These are phyloP conservation scores for Dispira simplex DNA, from an alignment of 192 early-diverging fungal species.

Conservation along the genomic window DNA sequence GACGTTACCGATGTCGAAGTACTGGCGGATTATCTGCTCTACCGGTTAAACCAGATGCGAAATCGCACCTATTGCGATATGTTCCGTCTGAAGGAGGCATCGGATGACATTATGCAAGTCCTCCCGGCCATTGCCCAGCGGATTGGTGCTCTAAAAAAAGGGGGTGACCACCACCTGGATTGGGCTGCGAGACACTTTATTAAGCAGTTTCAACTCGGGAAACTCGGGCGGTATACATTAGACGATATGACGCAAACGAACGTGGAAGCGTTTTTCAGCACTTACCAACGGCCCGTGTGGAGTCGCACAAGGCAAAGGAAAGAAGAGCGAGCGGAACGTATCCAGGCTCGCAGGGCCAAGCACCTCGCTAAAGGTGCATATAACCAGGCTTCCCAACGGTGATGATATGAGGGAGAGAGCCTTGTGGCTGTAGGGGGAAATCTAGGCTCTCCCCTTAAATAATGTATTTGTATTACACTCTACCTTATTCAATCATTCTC, in stretches of 20 bases:
- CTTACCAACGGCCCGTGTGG: background rate
- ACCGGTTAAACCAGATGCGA: constrained; percentile 52
- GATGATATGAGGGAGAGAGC: too few species aligned
- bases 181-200: constrained; percentile 57
- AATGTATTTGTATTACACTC: too few species aligned
- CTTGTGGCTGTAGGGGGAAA: too few species aligned
- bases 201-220: constrained; percentile 67
- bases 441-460: too few species aligned
- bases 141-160: constrained; percentile 49
- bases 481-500: too few species aligned
- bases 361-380: background rate
- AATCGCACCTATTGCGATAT: constrained; percentile 31
- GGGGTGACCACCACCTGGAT: constrained; percentile 44
- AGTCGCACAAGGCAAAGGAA: background rate
- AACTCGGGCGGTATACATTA: constrained; percentile 62
- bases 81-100: constrained; percentile 41
- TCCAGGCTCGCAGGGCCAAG: background rate
- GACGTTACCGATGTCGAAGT: constrained; percentile 61
- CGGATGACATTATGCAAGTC: constrained; percentile 53
- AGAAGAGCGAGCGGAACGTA: background rate
- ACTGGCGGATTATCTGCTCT: constrained; percentile 85
- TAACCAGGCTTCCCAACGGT: background rate
- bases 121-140: constrained; percentile 42
- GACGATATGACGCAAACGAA: constrained; percentile 49
- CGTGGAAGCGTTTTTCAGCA: constrained; percentile 32